Evolutionary conservation across 495 filamentous ascomycete genomes (phyloP), one percentile per base, ranked within the genome.

Genomic region (Neurospora hispaniola): DNA sequence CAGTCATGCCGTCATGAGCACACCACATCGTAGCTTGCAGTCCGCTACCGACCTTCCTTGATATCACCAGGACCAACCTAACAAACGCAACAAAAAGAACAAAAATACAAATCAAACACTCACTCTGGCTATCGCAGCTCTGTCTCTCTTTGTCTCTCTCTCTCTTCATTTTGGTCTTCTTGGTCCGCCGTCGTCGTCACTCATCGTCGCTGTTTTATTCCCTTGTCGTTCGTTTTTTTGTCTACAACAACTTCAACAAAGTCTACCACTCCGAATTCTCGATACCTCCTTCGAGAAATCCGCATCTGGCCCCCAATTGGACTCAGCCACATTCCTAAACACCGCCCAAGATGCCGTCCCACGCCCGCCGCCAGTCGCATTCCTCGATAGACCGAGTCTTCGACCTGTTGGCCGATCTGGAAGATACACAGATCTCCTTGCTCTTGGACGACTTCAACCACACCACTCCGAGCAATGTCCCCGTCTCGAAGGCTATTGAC

Each of bases 321-420:
- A 48, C 9, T 14, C 23, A 59, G 48, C 20, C 16, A 73, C 39
- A 42, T 66, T n/a, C 11, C 14, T 42, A 69, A 72, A 20, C 48
- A 44, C 46, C 69, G 54, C 35, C 71, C 73, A 75, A 73, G 14
- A 82, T 82, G 81, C 71, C 81, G 27, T 75, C 74, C 75, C 77
- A 77, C 62, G 74, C 79, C 59, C 81, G 79, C 70, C 76, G 75
- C 62, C 78, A 79, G 54, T 76, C 76, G 68, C 75, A 76, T 27
- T 82, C 81, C 46, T 82, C 81, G 14, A 75, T 82, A 75, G 81
- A 82, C 79, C 80, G 79, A 20, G 80, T 81, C 74, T 74, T 82
- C 40, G 79, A 80, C 71, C 79, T 82, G 75, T 78, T 82, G 73
- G 75, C 77, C 68, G 81, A 82, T 71, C 75, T 82, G 41, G 78